Evolutionary conservation across 2,329 filamentous ascomycete genomes (phyloP).

Genomic region (Botrytis paeoniae): DNA sequence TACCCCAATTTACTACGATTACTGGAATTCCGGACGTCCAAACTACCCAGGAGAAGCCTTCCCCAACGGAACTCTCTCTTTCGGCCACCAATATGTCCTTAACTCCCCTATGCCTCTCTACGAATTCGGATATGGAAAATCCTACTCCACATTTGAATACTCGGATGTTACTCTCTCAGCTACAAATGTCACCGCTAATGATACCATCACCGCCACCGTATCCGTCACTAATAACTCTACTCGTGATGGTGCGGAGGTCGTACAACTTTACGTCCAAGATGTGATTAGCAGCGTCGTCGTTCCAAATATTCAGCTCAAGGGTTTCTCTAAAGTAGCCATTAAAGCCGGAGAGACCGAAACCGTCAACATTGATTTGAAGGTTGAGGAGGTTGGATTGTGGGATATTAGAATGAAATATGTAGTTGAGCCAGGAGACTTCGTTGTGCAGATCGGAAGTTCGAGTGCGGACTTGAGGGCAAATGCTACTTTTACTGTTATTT

Average conservation of each 20-base stretch:
- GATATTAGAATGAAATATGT: slow-evolving; percentile 68
- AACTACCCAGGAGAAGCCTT: slow-evolving; percentile 70
- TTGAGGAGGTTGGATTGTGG: slow-evolving; percentile 71
- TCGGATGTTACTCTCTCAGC: slow-evolving; percentile 46
- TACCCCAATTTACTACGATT: slow-evolving; percentile 69
- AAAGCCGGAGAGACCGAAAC: slow-evolving; percentile 50
- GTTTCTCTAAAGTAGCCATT: slow-evolving; percentile 67
- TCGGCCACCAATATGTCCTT: slow-evolving; percentile 88
- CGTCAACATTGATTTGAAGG: slow-evolving; percentile 57
- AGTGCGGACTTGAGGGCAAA: slow-evolving; percentile 56
- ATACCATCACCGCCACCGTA: slow-evolving; percentile 51
- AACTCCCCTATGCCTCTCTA: slow-evolving; percentile 72
- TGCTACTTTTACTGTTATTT: slow-evolving; percentile 52
- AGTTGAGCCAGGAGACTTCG: slow-evolving; percentile 68
- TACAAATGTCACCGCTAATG: slow-evolving; percentile 40
- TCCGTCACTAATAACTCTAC: slow-evolving; percentile 59
- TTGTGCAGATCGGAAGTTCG: slow-evolving; percentile 58
- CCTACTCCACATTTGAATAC: slow-evolving; percentile 60
- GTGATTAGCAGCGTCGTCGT: slow-evolving; percentile 59
- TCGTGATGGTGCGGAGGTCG: slow-evolving; percentile 49
- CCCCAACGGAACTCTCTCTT: slow-evolving; percentile 68
- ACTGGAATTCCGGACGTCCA: slow-evolving; percentile 72
- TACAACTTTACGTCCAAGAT: slow-evolving; percentile 54
- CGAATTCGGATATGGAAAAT: slow-evolving; percentile 81
- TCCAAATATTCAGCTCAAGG: slow-evolving; percentile 62